A percentile compares a stretch with the other conserved stretches of the same genome.
phyloP scores from a whole-genome alignment of 495 filamentous ascomycete genomes.

The Parmelia sp. region DNA sequence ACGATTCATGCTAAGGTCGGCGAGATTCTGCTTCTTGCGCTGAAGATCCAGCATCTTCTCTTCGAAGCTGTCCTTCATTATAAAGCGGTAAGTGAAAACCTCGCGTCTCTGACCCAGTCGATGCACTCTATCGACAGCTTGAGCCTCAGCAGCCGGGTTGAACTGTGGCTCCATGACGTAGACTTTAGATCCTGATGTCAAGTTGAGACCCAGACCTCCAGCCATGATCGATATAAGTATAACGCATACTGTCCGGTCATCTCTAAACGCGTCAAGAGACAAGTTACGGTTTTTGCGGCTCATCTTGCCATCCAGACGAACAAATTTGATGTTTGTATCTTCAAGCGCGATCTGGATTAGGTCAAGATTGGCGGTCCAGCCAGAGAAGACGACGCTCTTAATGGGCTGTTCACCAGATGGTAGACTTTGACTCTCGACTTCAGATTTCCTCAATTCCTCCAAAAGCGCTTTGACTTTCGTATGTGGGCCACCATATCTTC shows the following conservation, averaged over 20 bases:
- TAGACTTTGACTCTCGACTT: slow-evolving; percentile 51
- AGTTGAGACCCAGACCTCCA: slow-evolving; percentile 85
- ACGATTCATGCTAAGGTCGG: slow-evolving; percentile 74
- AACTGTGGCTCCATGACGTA: slow-evolving; percentile 98
- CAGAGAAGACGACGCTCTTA: slow-evolving; percentile 89
- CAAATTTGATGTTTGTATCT: slow-evolving; percentile 57
- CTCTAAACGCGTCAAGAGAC: slow-evolving; percentile 68
- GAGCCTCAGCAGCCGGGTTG: slow-evolving; percentile 89
- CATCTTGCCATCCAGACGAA: slow-evolving; percentile 89
- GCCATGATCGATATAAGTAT: slow-evolving; percentile 89
- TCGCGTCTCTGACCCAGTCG: slow-evolving; percentile 82
- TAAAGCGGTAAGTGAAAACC: slow-evolving; percentile 73
- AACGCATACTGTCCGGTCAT: slow-evolving; percentile 63
- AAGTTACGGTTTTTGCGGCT: slow-evolving; percentile 58
- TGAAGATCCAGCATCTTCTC: slow-evolving; percentile 88
- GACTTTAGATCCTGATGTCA: slow-evolving; percentile 76
- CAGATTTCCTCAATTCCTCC: slow-evolving; percentile 53
- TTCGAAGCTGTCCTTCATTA: slow-evolving; percentile 88
- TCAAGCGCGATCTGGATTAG: slow-evolving; percentile 82
- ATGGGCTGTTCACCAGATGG: slow-evolving; percentile 58
- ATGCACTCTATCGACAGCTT: slow-evolving; percentile 91
- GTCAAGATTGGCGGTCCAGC: slow-evolving; percentile 90
- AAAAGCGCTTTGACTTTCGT: slow-evolving; percentile 83
- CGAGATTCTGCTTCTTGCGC: slow-evolving; percentile 82
- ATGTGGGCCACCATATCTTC: slow-evolving; percentile 74